These are phyloP conservation scores for Salvia sclarea DNA, from an alignment of 305 asterid species.

Conservation along the genomic window DNA sequence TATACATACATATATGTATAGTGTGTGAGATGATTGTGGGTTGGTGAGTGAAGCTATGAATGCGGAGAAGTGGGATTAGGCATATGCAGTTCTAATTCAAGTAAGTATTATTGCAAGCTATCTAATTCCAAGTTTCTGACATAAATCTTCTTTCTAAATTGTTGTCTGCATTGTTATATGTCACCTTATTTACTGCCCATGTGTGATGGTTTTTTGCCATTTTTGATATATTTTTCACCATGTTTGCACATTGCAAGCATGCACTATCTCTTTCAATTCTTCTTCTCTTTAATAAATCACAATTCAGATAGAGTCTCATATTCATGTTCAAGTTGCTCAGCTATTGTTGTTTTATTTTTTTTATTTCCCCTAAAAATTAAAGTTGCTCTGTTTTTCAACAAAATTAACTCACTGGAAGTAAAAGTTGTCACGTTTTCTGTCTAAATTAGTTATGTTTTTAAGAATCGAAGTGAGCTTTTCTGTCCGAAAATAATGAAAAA, in stretches of 20 bases:
- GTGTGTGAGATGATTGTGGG: slow-evolving; percentile 23
- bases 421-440: neutral
- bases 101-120: slow-evolving; percentile 26
- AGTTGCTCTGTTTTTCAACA: neutral
- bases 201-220: slow-evolving; percentile 10
- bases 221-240: too few species aligned
- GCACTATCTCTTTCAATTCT: slow-evolving; percentile 11
- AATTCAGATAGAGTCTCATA: neutral
- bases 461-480: slow-evolving; percentile 2
- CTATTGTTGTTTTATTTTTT: too few species aligned
- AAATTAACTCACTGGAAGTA: neutral
- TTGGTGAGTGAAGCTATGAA: slow-evolving; percentile 27
- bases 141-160: neutral
- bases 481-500: neutral
- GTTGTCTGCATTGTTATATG: slow-evolving; percentile 1
- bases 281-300: neutral
- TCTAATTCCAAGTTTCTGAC: neutral
- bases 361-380: neutral
- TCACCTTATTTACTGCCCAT: neutral
- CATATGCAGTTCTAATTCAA: slow-evolving; percentile 15
- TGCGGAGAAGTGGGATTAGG: slow-evolving; percentile 3
- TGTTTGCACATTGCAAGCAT: slow-evolving; percentile 26
- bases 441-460: slow-evolving; percentile 6
- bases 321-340: neutral
- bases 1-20: neutral